A percentile compares a stretch with the other conserved stretches of the same genome.
Evolutionary conservation across 2,329 filamentous ascomycete species (phyloP).

Genomic region (Trichoderma sp.): DNA sequence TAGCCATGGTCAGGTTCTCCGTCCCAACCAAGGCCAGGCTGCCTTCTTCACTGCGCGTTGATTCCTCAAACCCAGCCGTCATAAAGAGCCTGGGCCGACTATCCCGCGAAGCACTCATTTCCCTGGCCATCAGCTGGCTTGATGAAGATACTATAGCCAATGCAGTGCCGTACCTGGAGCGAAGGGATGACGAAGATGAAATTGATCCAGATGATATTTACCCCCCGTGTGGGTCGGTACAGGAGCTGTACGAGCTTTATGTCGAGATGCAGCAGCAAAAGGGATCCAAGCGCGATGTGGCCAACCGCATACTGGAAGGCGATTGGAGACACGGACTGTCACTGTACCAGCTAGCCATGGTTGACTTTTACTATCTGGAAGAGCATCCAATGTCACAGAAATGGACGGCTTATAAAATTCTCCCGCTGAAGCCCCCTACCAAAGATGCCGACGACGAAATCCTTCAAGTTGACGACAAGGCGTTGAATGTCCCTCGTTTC

Average conservation of each 20-base stretch:
- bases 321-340: slow-evolving; percentile 65
- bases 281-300: slow-evolving; percentile 60
- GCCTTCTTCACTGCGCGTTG: slow-evolving; percentile 66
- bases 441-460: slow-evolving; percentile 38
- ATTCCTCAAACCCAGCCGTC: slow-evolving; percentile 61
- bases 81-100: slow-evolving; percentile 66
- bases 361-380: slow-evolving; percentile 64
- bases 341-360: slow-evolving; percentile 66
- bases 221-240: slow-evolving; percentile 61
- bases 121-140: slow-evolving; percentile 75
- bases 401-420: slow-evolving; percentile 62
- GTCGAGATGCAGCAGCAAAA: slow-evolving; percentile 56
- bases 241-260: slow-evolving; percentile 66
- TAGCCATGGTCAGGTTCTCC: slow-evolving; percentile 54
- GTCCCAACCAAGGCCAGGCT: slow-evolving; percentile 70
- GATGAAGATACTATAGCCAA: slow-evolving; percentile 60
- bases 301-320: slow-evolving; percentile 63
- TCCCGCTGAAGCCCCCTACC: slow-evolving; percentile 46
- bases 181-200: slow-evolving; percentile 29
- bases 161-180: slow-evolving; percentile 41
- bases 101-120: slow-evolving; percentile 68
- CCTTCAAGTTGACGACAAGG: slow-evolving; percentile 43
- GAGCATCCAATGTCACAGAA: slow-evolving; percentile 62
- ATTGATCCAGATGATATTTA: slow-evolving; percentile 66
- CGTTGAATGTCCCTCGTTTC: slow-evolving; percentile 63